These are phyloP conservation scores for Syzygium grande DNA, from an alignment of 345 rosid species.

Conservation along the genomic window DNA sequence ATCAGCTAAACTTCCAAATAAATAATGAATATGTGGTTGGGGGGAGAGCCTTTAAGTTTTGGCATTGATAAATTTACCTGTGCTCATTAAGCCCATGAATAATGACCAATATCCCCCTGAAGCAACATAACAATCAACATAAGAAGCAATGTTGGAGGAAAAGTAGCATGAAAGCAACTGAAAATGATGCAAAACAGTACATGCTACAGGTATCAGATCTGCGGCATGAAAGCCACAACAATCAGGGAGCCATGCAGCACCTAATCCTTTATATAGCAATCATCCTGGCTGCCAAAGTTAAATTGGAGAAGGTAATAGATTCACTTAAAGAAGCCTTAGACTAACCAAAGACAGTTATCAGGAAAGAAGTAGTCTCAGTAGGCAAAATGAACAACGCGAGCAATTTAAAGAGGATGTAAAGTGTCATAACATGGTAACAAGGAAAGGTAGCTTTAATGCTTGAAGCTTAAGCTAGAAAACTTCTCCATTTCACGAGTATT, in stretches of 20 bases:
- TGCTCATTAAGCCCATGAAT: conserved; percentile 96
- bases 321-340: neutral
- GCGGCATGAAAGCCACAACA: neutral
- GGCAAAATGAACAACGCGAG: neutral
- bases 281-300: neutral
- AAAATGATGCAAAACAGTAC: neutral
- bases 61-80: conserved; percentile 36
- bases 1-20: neutral
- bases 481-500: neutral
- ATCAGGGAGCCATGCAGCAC: conserved; percentile 2
- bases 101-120: conserved; percentile 82
- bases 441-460: neutral
- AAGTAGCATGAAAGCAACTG: neutral
- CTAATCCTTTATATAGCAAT: neutral
- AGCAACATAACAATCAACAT: neutral
- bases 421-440: neutral
- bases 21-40: neutral
- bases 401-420: neutral
- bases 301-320: neutral
- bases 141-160: neutral
- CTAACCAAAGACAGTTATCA: neutral
- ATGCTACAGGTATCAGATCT: conserved; percentile 2
- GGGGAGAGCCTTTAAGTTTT: neutral
- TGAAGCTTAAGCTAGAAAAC: neutral
- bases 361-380: neutral